phyloP scores from a whole-genome alignment of 179 eudicot genomes.

The Silene vulgaris region DNA sequence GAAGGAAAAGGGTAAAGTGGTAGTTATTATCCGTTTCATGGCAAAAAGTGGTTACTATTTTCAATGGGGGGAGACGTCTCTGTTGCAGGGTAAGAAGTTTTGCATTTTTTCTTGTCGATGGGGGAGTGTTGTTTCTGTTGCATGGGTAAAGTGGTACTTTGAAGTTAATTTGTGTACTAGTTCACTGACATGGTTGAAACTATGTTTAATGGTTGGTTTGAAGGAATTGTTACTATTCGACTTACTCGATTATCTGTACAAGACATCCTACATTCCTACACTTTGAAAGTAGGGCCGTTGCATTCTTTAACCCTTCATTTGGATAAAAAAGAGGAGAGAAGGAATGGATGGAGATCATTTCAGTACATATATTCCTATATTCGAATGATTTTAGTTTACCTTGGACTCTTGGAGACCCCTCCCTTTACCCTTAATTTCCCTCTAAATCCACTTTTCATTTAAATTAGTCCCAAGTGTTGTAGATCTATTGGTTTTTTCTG shows the following conservation, averaged over 20 bases:
- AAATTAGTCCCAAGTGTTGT: background rate
- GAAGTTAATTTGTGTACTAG: background rate
- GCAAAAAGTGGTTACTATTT: too few relatives aligned
- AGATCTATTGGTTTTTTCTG: background rate
- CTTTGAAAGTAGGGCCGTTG: conserved; percentile 1
- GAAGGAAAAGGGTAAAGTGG: too few relatives aligned
- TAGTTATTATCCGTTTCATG: too few relatives aligned
- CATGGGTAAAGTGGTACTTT: background rate
- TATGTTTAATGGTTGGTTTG: background rate
- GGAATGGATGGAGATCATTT: background rate
- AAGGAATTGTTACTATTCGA: background rate
- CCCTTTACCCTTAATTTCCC: background rate
- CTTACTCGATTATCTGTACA: background rate
- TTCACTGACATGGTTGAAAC: background rate
- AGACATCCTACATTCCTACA: background rate
- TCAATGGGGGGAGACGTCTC: too few relatives aligned
- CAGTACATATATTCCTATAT: background rate
- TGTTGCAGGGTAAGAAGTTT: too few relatives aligned
- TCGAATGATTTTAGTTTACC: background rate
- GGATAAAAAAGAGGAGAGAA: too few relatives aligned
- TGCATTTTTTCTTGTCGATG: background rate
- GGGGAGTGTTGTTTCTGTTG: background rate
- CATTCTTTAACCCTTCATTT: background rate
- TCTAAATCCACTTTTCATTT: background rate
- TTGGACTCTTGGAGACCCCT: too few relatives aligned